These are phyloP conservation scores for Hermanozyma aechmeae DNA, from an alignment of 805 yeast genomes.

Conservation along the genomic window DNA sequence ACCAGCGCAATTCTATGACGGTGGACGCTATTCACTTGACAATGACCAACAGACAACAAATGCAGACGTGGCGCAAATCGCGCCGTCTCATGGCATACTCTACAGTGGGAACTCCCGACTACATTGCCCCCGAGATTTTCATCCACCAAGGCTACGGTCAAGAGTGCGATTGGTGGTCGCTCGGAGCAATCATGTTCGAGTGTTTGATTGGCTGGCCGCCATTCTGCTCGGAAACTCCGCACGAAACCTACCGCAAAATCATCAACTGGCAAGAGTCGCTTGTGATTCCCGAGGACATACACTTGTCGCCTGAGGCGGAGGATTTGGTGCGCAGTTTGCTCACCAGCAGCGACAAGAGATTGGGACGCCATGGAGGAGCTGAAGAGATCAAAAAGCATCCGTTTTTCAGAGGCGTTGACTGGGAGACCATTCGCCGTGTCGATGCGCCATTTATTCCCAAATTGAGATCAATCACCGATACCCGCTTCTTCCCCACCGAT, in stretches of 20 bases:
- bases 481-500: constrained; percentile 96
- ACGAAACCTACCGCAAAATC: constrained; percentile 86
- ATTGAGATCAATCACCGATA: constrained; percentile 85
- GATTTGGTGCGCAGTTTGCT: constrained; percentile 72
- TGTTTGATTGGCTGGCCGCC: constrained; percentile 97
- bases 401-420: constrained; percentile 91
- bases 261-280: constrained; percentile 85
- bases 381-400: constrained; percentile 86
- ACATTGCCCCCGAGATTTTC: constrained; percentile 92
- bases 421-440: constrained; percentile 81
- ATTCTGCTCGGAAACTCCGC: constrained; percentile 89
- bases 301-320: constrained; percentile 79
- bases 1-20: constrained; percentile 63
- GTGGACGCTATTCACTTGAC: constrained; percentile 94
- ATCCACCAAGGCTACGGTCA: constrained; percentile 92
- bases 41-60: constrained; percentile 88
- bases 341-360: constrained; percentile 68
- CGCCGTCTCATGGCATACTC: constrained; percentile 91
- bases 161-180: constrained; percentile 97
- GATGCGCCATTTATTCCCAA: constrained; percentile 93
- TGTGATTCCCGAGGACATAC: constrained; percentile 86
- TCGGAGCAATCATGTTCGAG: constrained; percentile 95
- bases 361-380: constrained; percentile 89
- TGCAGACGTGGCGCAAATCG: constrained; percentile 93
- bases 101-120: constrained; percentile 94